Evolutionary conservation across 192 early-diverging fungal species (phyloP).

Genomic region (Linnemannia schmuckeri): DNA sequence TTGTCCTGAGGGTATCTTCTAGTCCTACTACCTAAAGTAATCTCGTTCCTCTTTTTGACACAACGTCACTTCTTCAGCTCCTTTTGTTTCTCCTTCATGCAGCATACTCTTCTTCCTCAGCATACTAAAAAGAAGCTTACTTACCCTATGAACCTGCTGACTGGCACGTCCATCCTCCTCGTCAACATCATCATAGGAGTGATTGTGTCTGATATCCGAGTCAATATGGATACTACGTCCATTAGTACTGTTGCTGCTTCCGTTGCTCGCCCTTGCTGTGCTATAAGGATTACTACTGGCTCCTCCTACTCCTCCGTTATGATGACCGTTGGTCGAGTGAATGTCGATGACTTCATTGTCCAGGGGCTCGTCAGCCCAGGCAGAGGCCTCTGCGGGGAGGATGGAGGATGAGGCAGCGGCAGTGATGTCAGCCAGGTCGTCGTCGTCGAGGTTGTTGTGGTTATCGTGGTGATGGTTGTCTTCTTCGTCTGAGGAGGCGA

Average conservation of each 20-base stretch:
- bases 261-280: not conserved
- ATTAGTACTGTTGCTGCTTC: not conserved
- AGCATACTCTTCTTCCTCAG: too few species aligned
- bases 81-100: too few species aligned
- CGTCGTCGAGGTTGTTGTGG: slow-evolving; percentile 18
- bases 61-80: too few species aligned
- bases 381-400: slow-evolving; percentile 51
- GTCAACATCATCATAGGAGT: slow-evolving; percentile 20
- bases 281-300: not conserved
- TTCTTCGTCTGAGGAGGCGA: slow-evolving; percentile 47
- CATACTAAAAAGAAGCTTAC: not conserved
- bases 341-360: slow-evolving; percentile 57
- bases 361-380: slow-evolving; percentile 53
- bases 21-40: too few species aligned
- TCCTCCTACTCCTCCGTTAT: not conserved
- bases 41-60: too few species aligned
- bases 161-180: not conserved
- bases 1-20: too few species aligned
- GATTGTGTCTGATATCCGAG: slow-evolving; percentile 1
- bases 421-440: slow-evolving; percentile 38
- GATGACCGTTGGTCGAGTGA: slow-evolving; percentile 20
- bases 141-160: slow-evolving; percentile 34
- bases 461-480: not conserved
- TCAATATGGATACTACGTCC: not conserved
- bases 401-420: slow-evolving; percentile 44